Evolutionary conservation across 345 rosid species (phyloP).

Genomic region (Syzygium grande): DNA sequence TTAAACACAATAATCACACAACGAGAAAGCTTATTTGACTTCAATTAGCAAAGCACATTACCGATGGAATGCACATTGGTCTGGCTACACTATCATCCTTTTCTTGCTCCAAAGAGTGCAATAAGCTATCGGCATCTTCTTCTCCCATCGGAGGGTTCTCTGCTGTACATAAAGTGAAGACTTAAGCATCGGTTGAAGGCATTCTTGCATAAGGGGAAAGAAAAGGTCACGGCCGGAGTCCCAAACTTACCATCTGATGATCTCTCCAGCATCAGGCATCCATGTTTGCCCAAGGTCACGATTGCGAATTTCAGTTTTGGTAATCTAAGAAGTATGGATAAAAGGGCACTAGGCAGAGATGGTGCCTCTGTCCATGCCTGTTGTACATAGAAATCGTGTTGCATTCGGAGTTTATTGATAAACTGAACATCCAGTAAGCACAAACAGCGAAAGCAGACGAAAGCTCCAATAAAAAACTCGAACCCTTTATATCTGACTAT

Average conservation of each 20-base stretch:
- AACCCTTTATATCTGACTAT: background rate
- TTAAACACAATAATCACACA: background rate
- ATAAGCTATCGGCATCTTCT: conserved; percentile 47
- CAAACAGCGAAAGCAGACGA: background rate
- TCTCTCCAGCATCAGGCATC: conserved; percentile 86
- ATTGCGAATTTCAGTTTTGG: conserved; percentile 71
- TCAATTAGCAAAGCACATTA: conserved; percentile 6
- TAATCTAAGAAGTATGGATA: conserved; percentile 66
- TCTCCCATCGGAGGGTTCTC: conserved; percentile 37
- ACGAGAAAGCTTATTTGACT: background rate
- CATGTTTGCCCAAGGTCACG: conserved; percentile 80
- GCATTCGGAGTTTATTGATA: background rate
- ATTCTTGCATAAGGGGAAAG: background rate
- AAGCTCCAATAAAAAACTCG: background rate
- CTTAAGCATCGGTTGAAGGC: background rate
- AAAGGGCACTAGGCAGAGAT: conserved; percentile 56
- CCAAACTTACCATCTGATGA: conserved; percentile 36
- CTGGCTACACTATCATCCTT: conserved; percentile 27
- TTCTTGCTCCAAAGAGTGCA: conserved; percentile 34
- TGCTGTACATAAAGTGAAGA: background rate
- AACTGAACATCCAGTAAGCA: background rate
- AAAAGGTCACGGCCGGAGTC: background rate
- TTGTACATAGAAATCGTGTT: conserved; percentile 6
- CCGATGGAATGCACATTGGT: conserved; percentile 59
- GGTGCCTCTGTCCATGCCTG: conserved; percentile 80